A percentile compares a stretch with the other conserved stretches of the same genome.
These are phyloP conservation scores for Solanum hybrid DNA, from an alignment of 305 asterid genomes.

Conservation along the genomic window DNA sequence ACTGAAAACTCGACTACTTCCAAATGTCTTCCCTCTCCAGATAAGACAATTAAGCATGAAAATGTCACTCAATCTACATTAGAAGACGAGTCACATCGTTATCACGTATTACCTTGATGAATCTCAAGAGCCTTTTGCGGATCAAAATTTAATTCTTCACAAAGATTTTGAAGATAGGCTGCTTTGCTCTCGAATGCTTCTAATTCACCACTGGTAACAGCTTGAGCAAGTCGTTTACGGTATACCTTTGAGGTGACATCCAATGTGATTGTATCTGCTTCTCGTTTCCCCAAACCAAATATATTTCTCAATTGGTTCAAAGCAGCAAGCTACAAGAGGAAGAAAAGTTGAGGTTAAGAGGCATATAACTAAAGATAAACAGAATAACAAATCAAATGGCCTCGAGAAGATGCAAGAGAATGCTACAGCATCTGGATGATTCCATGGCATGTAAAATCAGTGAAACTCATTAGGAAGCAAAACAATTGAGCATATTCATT, in stretches of 20 bases:
- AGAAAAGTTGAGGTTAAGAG: constrained; percentile 16
- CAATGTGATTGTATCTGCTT: constrained; percentile 73
- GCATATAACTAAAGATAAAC: constrained; percentile 1
- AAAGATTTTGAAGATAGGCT: constrained; percentile 80
- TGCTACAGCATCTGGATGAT: neutral
- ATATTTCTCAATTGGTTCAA: constrained; percentile 78
- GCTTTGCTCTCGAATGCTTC: constrained; percentile 84
- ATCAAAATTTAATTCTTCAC: constrained; percentile 90
- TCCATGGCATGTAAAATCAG: neutral
- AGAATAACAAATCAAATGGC: neutral
- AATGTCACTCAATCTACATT: neutral
- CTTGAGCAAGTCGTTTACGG: constrained; percentile 85
- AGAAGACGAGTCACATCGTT: constrained; percentile 2
- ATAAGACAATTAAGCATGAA: neutral
- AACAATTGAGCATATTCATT: neutral
- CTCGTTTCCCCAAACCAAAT: constrained; percentile 87
- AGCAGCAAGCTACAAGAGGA: constrained; percentile 61
- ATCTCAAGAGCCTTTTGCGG: constrained; percentile 83
- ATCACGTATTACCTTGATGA: constrained; percentile 63
- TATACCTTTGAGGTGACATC: constrained; percentile 78
- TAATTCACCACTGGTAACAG: constrained; percentile 83
- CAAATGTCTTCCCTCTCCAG: neutral
- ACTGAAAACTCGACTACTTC: neutral
- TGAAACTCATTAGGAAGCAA: neutral
- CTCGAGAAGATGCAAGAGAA: neutral